Evolutionary conservation across 306 rosid species (phyloP), one percentile per base, ranked within the genome.

Genomic region (Clitoria ternatea): DNA sequence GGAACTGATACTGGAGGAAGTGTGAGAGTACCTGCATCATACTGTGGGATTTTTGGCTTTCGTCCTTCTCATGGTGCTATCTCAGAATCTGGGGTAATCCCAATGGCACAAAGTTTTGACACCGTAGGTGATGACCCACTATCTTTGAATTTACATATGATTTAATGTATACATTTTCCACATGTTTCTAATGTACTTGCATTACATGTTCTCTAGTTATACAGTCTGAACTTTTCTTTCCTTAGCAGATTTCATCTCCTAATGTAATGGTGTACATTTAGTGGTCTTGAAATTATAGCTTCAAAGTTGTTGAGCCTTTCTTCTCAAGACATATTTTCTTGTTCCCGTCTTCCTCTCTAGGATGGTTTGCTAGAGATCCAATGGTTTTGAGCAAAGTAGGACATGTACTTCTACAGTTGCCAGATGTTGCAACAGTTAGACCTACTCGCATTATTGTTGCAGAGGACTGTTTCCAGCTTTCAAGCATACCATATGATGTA

Each of bases 1-100:
- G 99, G 99, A 83, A 87, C 97, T 13, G 97, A 94, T 60, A 94
- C 97, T 1, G 99, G 96, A 65, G 99, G 89, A 61, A 94, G 99
- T 80, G 86, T 94, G 26, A 91, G 99, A 82, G 86, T 90, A 47
- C 97, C 97, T 14, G 92, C 99, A 64, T 86, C 99, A 1, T 85
- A 87, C 45, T 94, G 99, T 79, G 92, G 99, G 74, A 87, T 89
- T 82, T 85, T 89, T 22, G 99, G 99, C 45, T 87, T 94, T 65
- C 89, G 97, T 63, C 96, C 99, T 66, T 89, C 99, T 62, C 97
- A 86, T 48, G 92, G 73, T 57, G 75, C 71, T 71, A 42, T 94
- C 81, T 83, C 92, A 49, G 77, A 77, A 69, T 61, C 81, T 8
- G 95, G 96, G 75, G 96, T 89, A 49, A 76, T 55, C 66, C 99